A percentile compares a stretch with the other conserved stretches of the same genome.
Evolutionary conservation across 2,329 filamentous ascomycete genomes (phyloP).

Genomic region (Epichloe gansuensis): DNA sequence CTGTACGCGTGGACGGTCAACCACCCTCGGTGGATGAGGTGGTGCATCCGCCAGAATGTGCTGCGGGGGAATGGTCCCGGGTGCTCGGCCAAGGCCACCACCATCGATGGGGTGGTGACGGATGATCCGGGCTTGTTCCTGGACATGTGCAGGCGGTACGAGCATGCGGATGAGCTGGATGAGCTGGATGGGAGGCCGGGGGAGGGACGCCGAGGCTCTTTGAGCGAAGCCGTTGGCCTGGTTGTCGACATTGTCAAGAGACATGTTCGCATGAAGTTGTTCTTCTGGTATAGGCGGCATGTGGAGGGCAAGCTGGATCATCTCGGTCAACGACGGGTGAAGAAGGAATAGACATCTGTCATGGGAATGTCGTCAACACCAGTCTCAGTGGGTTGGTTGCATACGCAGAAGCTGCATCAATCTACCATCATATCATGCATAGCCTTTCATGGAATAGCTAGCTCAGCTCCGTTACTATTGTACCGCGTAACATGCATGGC

Average conservation of each 20-base stretch:
- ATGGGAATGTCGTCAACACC: background rate
- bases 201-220: conserved; percentile 1
- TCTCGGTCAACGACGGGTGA: conserved; percentile 11
- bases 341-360: background rate
- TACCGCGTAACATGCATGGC: no score
- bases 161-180: conserved; percentile 19
- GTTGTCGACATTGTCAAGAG: conserved; percentile 9
- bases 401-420: no score
- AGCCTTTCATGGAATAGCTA: no score
- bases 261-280: conserved; percentile 12
- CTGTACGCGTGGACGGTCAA: conserved; percentile 86
- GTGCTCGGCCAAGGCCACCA: background rate
- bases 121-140: conserved; percentile 63
- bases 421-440: no score
- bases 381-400: no score
- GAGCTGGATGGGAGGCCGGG: conserved; percentile 7
- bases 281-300: conserved; percentile 14
- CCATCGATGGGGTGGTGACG: conserved; percentile 71
- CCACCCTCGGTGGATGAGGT: conserved; percentile 63
- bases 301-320: conserved; percentile 17
- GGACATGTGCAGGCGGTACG: conserved; percentile 38
- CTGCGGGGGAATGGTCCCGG: background rate
- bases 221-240: conserved; percentile 8
- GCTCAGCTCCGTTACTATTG: no score
- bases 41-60: conserved; percentile 43